Base-by-base conservation (phyloP, 2,329 filamentous ascomycete genomes). In the Cytospora schulzeri region DNA sequence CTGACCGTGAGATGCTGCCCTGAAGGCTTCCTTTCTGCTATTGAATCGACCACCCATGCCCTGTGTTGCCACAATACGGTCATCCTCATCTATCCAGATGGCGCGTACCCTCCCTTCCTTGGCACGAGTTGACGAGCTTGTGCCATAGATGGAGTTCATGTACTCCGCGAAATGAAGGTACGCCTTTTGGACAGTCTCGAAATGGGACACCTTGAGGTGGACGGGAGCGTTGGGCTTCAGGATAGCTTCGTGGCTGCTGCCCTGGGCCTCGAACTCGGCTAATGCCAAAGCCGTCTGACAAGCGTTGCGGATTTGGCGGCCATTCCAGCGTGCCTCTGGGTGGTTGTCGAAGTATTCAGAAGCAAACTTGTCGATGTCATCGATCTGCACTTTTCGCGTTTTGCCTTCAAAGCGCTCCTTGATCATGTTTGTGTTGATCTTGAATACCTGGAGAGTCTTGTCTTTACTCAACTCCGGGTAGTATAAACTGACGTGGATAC, bases 401-500 rank as follows among this genome's bases (percentile, higher is more conserved):
- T 50, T 60, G 14, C 24, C 24, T 5, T 6, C 5, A 22, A 45
- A 60, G 0, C 58, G 35, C 2, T 60, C 26, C 4, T 60, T 4
- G 51, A 75, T 68, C 14, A 71, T 65, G 2, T 61, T 48, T 0
- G 82, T 79, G 70, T 79, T 77, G 68, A 78, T 74, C 29, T 70
- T 69, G 78, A 80, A 82, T 69, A 81, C 79, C 63, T 75, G 75
- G 65, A 77, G 75, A 51, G 80, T 76, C 68, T 81, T 76, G 33
- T 75, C 73, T 50, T 78, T 72, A 15, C 69, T 72, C 3, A 82
- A 74, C 26, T 75, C 71, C 57, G 73, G 74, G 70, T 82, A 83
- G 71, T 81, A 78, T 48, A 83, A 72, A 7, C 79, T 78, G 2
- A 83, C 79, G 67, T 83, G 80, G 59, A 83, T 81, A 38, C 81